Evolutionary conservation across 345 rosid genomes (phyloP).

Genomic region (Anacardium occidentale): DNA sequence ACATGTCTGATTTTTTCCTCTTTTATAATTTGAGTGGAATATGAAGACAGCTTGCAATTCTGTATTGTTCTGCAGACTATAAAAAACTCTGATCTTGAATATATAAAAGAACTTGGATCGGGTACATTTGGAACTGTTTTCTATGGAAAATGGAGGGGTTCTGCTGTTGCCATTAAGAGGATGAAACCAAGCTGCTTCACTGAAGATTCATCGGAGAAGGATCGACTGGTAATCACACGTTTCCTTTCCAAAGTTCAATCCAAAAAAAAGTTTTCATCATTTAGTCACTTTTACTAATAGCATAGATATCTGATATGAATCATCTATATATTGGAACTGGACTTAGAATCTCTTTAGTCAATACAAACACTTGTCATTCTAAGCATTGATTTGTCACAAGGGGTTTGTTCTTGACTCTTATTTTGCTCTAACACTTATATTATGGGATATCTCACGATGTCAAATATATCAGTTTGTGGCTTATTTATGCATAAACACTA

Average conservation of each 20-base stretch:
- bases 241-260: background rate
- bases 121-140: conserved; percentile 43
- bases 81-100: conserved; percentile 33
- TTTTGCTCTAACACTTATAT: background rate
- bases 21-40: background rate
- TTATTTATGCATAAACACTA: background rate
- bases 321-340: background rate
- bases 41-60: background rate
- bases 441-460: background rate
- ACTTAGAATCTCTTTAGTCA: background rate
- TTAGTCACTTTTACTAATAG: background rate
- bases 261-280: background rate
- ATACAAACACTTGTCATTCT: background rate
- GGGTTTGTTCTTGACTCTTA: background rate
- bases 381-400: background rate
- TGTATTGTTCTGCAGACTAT: conserved; percentile 31
- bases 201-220: conserved; percentile 17
- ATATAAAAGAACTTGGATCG: conserved; percentile 34
- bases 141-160: conserved; percentile 46
- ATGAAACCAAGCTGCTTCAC: conserved; percentile 35
- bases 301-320: background rate
- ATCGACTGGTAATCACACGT: conserved; percentile 29
- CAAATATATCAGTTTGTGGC: background rate
- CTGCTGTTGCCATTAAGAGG: conserved; percentile 45
- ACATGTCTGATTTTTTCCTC: background rate